Evolutionary conservation across 106 monocot species (phyloP).

Genomic region (Iris macrosiphon): DNA sequence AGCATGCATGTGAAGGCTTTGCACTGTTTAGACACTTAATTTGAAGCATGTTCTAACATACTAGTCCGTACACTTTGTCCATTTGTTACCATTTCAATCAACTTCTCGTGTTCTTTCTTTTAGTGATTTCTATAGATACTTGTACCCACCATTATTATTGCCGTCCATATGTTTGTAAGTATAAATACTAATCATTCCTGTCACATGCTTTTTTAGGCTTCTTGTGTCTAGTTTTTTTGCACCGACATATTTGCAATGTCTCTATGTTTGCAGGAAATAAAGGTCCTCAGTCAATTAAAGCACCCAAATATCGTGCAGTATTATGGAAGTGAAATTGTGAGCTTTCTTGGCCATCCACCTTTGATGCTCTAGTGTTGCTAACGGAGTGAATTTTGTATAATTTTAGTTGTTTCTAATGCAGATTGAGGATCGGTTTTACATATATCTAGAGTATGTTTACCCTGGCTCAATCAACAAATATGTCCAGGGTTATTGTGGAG

Average conservation of each 20-base stretch:
- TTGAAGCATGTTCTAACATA: no score
- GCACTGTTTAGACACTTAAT: no score
- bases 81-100: no score
- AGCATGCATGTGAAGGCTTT: no score
- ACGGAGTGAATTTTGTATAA: constrained; percentile 7
- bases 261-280: constrained; percentile 74
- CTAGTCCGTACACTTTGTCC: no score
- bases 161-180: no score
- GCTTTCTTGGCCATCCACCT: constrained; percentile 4
- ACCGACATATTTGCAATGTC: neutral
- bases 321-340: constrained; percentile 90
- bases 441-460: constrained; percentile 88
- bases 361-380: neutral
- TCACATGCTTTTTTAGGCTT: no score
- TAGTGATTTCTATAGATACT: no score
- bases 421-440: constrained; percentile 82
- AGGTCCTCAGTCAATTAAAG: constrained; percentile 87
- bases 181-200: no score
- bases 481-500: constrained; percentile 67
- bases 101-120: no score
- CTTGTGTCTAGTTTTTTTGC: no score
- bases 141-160: no score
- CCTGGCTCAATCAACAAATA: constrained; percentile 96
- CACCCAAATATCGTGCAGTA: constrained; percentile 96
- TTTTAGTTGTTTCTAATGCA: constrained; percentile 24